Conservation (phyloP, 2,329 filamentous ascomycete genomes). For the Falciphora oryzae region DNA sequence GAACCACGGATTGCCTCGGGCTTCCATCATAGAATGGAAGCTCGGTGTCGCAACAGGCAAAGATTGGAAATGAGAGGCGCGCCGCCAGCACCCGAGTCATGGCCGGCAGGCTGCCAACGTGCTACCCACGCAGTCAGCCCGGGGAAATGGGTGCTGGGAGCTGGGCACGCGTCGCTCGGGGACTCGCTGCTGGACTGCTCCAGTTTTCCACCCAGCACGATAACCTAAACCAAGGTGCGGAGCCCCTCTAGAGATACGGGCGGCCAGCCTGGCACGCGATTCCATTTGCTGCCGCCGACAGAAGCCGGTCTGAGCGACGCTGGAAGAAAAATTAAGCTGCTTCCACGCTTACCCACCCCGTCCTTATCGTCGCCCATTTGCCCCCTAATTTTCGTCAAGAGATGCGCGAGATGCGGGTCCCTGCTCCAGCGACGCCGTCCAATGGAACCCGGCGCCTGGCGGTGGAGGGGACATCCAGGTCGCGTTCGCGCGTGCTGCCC, state of each 20-base stretch:
- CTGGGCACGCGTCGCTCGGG: background rate
- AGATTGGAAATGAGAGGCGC: background rate
- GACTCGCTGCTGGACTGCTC: too few species aligned
- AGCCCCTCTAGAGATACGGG: background rate
- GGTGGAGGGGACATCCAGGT: background rate
- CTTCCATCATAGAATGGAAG: background rate
- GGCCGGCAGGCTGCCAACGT: background rate
- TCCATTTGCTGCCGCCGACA: too few species aligned
- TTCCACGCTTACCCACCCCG: background rate
- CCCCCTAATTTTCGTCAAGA: background rate
- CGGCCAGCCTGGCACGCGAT: too few species aligned
- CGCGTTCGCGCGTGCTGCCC: background rate
- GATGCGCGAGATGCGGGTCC: background rate
- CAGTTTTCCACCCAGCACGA: background rate
- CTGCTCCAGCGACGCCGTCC: background rate
- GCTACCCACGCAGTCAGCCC: background rate
- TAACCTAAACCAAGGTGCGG: background rate
- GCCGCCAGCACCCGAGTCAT: background rate
- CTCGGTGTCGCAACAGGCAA: constrained; percentile 1
- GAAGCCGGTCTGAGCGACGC: too few species aligned
- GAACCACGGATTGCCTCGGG: background rate
- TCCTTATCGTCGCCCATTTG: background rate
- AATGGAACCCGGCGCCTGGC: background rate
- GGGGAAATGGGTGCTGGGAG: background rate
- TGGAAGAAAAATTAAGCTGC: background rate